Evolutionary conservation across 148 eudicot species (phyloP), one percentile per base, ranked within the genome.

Genomic region (Amaranthus palmeri): DNA sequence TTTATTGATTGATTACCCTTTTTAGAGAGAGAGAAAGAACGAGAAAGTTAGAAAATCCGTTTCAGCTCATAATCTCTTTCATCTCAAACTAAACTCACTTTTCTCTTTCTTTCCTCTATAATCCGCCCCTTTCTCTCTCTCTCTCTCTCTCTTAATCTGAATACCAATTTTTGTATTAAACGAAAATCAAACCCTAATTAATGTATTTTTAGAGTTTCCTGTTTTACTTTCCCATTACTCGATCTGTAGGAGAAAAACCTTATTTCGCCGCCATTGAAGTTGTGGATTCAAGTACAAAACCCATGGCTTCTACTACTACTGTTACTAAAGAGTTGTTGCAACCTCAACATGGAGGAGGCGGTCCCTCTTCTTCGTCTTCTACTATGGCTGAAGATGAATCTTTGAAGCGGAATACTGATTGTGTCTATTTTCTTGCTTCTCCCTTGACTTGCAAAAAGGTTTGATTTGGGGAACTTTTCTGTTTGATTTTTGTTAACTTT

Each of bases 371-470:
- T 3, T 52, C 81, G 13, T 8, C 76, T 3, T 9, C 75, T 58
- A 5, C 78, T 15, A 9, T 83, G 52, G 77, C 72, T 8, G 96
- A 90, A 59, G 98, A 92, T 43, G 98, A 90, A 72, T 78, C 81
- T n/a, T 64, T 82, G 76, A 92, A 87, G 81, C 78, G 83, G 58
- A 90, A 83, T 71, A 92, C 96, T 43, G 97, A 92, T 78, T 92
- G 97, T 52, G 87, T 92, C 47, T 92, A 92, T 83, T 92, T 88
- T 70, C 92, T 92, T 2, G 93, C 98, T 54, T 90, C 98, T 43
- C 98, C 98, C 56, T 81, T 92, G 71, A 92, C 93, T 59, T 92
- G 98, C 85, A 92, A 90, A 75, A 92, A 90, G 85, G 98, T 90
- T 42, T 60, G 60, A 18, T 4, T 25, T 25, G 18, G 13, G 36